Conservation (phyloP, 202 grass and related monocot species). For the Schoenoplectus tabernaemontani region DNA sequence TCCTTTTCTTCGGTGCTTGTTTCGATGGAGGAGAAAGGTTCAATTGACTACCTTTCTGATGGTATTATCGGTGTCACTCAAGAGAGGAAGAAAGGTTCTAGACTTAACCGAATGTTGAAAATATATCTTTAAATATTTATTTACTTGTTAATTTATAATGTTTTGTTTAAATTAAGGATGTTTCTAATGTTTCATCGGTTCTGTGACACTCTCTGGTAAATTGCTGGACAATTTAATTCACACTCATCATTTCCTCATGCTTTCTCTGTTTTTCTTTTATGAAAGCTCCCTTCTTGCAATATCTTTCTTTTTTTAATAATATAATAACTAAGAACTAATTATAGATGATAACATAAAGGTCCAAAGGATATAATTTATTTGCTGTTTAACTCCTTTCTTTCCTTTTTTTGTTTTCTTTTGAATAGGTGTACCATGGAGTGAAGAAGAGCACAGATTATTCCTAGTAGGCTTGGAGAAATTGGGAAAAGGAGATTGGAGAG, state of each 20-base stretch:
- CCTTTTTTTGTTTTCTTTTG: background rate
- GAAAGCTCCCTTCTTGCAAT: too few species aligned
- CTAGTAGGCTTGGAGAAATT: conserved; percentile 66
- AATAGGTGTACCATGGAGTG: conserved; percentile 79
- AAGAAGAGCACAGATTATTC: conserved; percentile 86
- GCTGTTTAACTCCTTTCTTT: background rate
- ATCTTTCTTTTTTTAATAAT: too few species aligned
- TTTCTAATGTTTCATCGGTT: background rate
- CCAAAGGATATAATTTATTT: too few species aligned
- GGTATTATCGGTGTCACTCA: conserved; percentile 47
- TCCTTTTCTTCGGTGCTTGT: conserved; percentile 59
- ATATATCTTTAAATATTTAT: background rate
- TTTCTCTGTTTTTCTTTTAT: too few species aligned
- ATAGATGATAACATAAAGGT: too few species aligned
- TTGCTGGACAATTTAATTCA: too few species aligned
- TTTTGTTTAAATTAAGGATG: background rate
- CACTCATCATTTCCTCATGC: too few species aligned
- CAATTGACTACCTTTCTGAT: conserved; percentile 83
- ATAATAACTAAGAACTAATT: too few species aligned
- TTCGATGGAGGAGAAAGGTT: conserved; percentile 55
- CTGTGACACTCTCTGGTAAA: background rate
- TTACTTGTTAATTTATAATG: background rate
- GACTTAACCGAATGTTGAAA: background rate
- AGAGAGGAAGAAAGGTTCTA: conserved; percentile 87
- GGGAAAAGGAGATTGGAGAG: conserved; percentile 91